Evolutionary conservation across 371 early-diverging fungal species (phyloP).

Genomic region (Mucor indicus): DNA sequence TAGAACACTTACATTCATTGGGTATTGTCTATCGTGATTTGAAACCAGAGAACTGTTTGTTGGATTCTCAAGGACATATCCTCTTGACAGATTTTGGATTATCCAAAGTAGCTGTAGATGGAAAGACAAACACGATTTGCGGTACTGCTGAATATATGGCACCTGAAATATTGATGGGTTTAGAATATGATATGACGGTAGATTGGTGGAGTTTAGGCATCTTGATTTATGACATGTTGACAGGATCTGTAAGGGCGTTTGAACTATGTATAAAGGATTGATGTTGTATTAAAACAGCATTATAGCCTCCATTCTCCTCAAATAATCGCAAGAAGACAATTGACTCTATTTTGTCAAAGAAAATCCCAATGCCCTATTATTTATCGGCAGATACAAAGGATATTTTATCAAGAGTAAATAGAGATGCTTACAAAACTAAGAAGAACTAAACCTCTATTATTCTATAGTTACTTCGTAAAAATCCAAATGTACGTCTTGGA

Average conservation of each 20-base stretch:
- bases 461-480: conserved; percentile 66
- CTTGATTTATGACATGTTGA: conserved; percentile 86
- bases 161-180: conserved; percentile 79
- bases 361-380: conserved; percentile 71
- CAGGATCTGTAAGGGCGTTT: conserved; percentile 55
- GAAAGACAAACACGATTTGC: conserved; percentile 74
- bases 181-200: conserved; percentile 82
- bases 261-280: neutral
- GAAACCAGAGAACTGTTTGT: conserved; percentile 88
- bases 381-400: conserved; percentile 67
- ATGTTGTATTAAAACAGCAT: neutral
- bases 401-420: conserved; percentile 40
- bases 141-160: conserved; percentile 92
- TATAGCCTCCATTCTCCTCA: conserved; percentile 73
- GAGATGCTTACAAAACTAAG: neutral
- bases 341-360: conserved; percentile 74
- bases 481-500: conserved; percentile 67
- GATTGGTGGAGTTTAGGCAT: conserved; percentile 97
- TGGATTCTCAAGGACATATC: conserved; percentile 79
- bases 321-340: conserved; percentile 76
- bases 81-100: conserved; percentile 93
- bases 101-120: conserved; percentile 75
- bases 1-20: conserved; percentile 85
- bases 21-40: conserved; percentile 90
- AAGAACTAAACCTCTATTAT: too few relatives aligned